These are phyloP conservation scores for Neurospora sp. DNA, from an alignment of 495 filamentous ascomycete species.

Conservation along the genomic window DNA sequence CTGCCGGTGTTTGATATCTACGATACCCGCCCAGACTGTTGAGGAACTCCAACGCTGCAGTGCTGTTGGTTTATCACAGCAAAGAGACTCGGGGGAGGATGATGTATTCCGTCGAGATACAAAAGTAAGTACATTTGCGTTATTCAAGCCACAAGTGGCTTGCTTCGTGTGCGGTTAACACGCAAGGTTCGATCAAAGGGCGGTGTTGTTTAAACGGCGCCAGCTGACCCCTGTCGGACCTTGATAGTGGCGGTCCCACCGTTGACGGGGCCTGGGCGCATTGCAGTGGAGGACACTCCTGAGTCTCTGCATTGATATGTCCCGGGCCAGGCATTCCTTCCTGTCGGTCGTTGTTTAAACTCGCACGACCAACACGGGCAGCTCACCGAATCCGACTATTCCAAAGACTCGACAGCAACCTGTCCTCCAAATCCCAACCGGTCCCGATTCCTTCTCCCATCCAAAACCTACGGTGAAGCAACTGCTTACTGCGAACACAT, in stretches of 20 bases:
- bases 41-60: background rate
- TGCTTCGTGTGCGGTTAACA: background rate
- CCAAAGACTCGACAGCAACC: background rate
- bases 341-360: background rate
- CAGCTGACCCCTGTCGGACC: background rate
- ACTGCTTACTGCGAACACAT: background rate
- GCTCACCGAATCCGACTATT: background rate
- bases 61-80: background rate
- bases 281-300: background rate
- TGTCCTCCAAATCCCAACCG: background rate
- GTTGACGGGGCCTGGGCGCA: background rate
- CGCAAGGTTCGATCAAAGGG: background rate
- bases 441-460: background rate
- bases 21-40: background rate
- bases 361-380: background rate
- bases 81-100: background rate
- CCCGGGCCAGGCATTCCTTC: background rate
- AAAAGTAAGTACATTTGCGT: background rate
- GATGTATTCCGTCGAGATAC: background rate
- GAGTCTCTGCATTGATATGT: background rate
- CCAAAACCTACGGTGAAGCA: background rate
- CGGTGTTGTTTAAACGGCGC: background rate
- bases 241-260: background rate
- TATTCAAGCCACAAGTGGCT: background rate
- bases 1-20: background rate